Evolutionary conservation across 805 yeast genomes (phyloP), one percentile per base, ranked within the genome.

Genomic region (Vanderwaltozyma verrucispora): DNA sequence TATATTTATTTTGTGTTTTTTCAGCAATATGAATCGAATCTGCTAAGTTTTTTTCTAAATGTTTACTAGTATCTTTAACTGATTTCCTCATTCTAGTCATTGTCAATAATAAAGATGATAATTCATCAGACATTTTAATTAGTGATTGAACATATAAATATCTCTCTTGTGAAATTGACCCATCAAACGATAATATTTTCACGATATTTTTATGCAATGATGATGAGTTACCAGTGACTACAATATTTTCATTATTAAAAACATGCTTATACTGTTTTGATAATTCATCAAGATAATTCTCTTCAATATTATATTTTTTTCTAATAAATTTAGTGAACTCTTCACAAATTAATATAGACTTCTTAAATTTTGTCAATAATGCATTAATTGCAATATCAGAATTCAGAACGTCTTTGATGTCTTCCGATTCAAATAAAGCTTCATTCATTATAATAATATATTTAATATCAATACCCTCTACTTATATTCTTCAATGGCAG

Each of bases 1-100:
- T 75, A 56, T 92, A 89, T 54, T 74, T 77, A 28, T 63, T 49
- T 57, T 82, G 83, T 12, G 96, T 92, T 72, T 89, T 89, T 47
- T 85, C 95, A 2, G 95, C 96, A 30, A 75, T 72, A 37, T 68
- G 65, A 35, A 87, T 87, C 6, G 95, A 76, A 39, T 92, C 97
- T 13, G 68, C 51, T 27, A 87, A 87, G 42, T 81, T 92, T 53
- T 82, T 85, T 54, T 92, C 98, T 47, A 79, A 74, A 33, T 81
- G 68, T 50, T 75, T 70, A 29, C 87, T 85, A 40, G 82, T 83
- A 33, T 92, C 97, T 56, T 92, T 92, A 37, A 77, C 64, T 27
- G 69, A 49, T 56, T 88, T 92, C 47, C 98, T 71, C 43, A 77
- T 66, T 43, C 80, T 74, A 10, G 83, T 69, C 46, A 87, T 75